Base-by-base conservation (phyloP, 352 stramenopile genomes). In the Globisporangium paddicum region DNA sequence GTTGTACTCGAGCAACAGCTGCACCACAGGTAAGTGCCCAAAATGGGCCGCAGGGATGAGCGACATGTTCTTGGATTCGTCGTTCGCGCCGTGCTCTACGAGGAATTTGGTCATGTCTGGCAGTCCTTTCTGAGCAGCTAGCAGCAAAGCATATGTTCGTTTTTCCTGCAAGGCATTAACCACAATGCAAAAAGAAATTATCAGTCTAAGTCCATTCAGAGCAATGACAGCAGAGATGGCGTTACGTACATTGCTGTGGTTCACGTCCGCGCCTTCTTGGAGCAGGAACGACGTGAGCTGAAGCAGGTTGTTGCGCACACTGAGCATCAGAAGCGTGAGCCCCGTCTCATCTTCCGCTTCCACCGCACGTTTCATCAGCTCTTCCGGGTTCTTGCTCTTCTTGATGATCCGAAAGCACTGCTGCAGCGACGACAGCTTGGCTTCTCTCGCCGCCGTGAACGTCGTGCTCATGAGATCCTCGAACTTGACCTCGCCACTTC, bases 31-130 rank as follows among this genome's bases (percentile, higher is more conserved):
- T 23, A 93, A 67, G 67, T 95, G 86, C 2, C 86, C 86, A 48
- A 95, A 95, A 30, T 95, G 86, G 25, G 86, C 82, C 0, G 86
- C 86, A 14, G 86, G 86, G 25, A 95, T 93, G 30, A 95, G 75
- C 19, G 86, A 78, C 74, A 90, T 89, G 67, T 91, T 91, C 66
- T 89, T 89, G 8, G 82, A 93, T 47, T 95, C 82, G 52, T 86
- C 70, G 58, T 88, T 91, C 3, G 84, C 83, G 10, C 77, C 79
- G 44, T 73, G 68, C 19, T 85, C 59, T 0, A 95, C 54, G 42
- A 95, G 42, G 38, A 91, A 92, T 51, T 74, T 71, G 11, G 86
- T 90, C 63, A 87, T 82, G 0, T 82, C 73, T 23, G 79, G 69
- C 57, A 86, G 77, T 21, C 86, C 86, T 65, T 93, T 95, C 58